These are phyloP conservation scores for Boletus barrowsii DNA, from an alignment of 768 basidiomycete genomes.

Conservation along the genomic window DNA sequence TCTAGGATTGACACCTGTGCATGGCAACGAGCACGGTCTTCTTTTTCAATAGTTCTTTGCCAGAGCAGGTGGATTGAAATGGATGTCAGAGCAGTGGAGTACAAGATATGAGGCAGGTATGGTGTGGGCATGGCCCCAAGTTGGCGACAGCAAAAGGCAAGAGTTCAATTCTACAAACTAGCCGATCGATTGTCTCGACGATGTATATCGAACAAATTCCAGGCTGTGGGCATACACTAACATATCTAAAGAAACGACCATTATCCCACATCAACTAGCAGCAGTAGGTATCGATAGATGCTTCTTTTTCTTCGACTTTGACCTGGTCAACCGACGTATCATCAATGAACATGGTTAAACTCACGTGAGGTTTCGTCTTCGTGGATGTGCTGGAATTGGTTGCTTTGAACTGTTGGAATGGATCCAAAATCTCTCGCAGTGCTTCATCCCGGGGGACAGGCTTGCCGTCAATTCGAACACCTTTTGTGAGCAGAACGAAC, in stretches of 20 bases:
- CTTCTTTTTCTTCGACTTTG: slow-evolving; percentile 20
- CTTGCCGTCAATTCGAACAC: slow-evolving; percentile 26
- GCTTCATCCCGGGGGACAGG: slow-evolving; percentile 18
- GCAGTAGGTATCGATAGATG: neutral
- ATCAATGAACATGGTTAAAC: neutral
- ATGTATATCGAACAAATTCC: no score
- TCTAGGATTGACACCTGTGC: slow-evolving; percentile 65
- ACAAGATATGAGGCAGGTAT: slow-evolving; percentile 65
- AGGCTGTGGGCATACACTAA: neutral
- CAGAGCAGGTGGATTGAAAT: slow-evolving; percentile 64
- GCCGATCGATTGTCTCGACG: neutral
- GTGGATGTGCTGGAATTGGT: no score
- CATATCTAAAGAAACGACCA: neutral
- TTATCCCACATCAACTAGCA: slow-evolving; percentile 5
- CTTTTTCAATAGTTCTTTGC: slow-evolving; percentile 46
- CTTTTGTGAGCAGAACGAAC: slow-evolving; percentile 23
- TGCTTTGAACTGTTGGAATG: slow-evolving; percentile 7
- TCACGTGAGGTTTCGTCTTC: slow-evolving; percentile 17
- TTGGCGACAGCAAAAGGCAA: neutral
- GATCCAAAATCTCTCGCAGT: slow-evolving; percentile 20
- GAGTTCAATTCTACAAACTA: no score
- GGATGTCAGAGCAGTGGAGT: slow-evolving; percentile 62
- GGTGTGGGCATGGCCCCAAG: slow-evolving; percentile 25
- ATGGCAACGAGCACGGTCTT: slow-evolving; percentile 50
- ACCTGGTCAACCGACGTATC: slow-evolving; percentile 4